phyloP scores from a whole-genome alignment of 345 rosid genomes.

The Bruguiera gymnorhiza region DNA sequence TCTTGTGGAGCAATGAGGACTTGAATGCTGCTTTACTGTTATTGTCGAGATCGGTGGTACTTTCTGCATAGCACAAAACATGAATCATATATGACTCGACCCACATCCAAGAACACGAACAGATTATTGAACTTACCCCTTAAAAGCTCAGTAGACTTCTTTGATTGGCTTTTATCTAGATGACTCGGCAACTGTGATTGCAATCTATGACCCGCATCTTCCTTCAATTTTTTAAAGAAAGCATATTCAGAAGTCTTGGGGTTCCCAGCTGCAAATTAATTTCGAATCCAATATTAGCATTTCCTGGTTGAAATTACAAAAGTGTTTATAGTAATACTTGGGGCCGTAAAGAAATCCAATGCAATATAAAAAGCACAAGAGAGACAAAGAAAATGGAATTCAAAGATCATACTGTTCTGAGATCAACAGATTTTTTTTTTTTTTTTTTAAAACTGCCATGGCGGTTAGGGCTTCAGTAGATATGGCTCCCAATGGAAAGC shows the following conservation, averaged over 20 bases:
- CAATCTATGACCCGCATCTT: conserved; percentile 25
- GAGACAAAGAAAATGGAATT: too few relatives aligned
- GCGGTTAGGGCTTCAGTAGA: too few relatives aligned
- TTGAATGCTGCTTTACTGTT: conserved; percentile 20
- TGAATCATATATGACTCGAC: background rate
- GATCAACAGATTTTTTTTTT: too few relatives aligned
- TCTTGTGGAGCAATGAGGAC: conserved; percentile 26
- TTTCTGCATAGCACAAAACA: conserved; percentile 34
- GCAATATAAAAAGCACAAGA: too few relatives aligned
- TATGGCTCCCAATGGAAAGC: too few relatives aligned
- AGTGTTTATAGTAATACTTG: too few relatives aligned
- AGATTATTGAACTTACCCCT: conserved; percentile 22
- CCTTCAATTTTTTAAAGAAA: conserved; percentile 65
- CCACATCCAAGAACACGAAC: background rate
- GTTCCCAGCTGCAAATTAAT: conserved; percentile 40
- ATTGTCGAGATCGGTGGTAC: conserved; percentile 12
- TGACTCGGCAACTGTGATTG: conserved; percentile 11
- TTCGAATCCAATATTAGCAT: background rate
- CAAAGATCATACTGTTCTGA: too few relatives aligned
- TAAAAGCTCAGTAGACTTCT: conserved; percentile 11
- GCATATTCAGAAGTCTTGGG: conserved; percentile 81
- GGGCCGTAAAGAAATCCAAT: too few relatives aligned
- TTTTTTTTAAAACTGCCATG: too few relatives aligned
- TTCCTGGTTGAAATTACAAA: too few relatives aligned
- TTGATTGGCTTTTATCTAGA: conserved; percentile 16